Base-by-base conservation (phyloP, 371 early-diverging fungal genomes). In the Parasitella parasitica region DNA sequence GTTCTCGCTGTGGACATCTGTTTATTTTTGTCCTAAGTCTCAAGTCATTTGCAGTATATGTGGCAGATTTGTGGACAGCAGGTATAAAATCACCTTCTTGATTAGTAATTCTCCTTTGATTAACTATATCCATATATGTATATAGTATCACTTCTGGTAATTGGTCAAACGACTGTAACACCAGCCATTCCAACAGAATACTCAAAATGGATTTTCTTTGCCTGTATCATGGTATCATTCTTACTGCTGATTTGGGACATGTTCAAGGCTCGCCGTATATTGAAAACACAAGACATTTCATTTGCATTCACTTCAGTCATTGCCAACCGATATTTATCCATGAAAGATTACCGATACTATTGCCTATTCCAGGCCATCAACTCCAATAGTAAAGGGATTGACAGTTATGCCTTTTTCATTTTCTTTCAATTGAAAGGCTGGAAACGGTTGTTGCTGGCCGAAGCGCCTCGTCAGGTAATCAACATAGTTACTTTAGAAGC, bases 341-440 rank as follows among this genome's bases (percentile, higher is more conserved):
- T 89, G 37, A 70, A 76, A 34, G 77, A 82, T 20, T 94, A 91
- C 61, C 73, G 84, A 5, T 91, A 94, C 71, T 92, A 83, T 62
- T 95, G 94, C 74, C 82, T 95, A 52, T 95, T 94, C 68, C 63
- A 77, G 6, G 78, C 88, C 52, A 91, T 95, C 59, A 80, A 86
- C 1, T 78, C 84, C 48, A 82, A 84, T 2, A 80, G 83, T 35
- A 89, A 82, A 64, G 66, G 69, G 5, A 78, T 80, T 6, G 94
- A 96, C 56, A 64, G 75, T 1, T 57, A 94, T 5, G 92, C 94
- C 0, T 94, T 93, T 69, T 96, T 89, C 72, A 87, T 93, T 27
- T 96, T 90, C 66, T 94, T 93, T 69, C 79, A 82, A 2, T 84
- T 94, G 57, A 90, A 91, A 80, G 88, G 90, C 41, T 94, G 96